A percentile compares a stretch with the other conserved stretches of the same genome.
Evolutionary conservation across 768 basidiomycete genomes (phyloP).

Genomic region (Artomyces pyxidatus): DNA sequence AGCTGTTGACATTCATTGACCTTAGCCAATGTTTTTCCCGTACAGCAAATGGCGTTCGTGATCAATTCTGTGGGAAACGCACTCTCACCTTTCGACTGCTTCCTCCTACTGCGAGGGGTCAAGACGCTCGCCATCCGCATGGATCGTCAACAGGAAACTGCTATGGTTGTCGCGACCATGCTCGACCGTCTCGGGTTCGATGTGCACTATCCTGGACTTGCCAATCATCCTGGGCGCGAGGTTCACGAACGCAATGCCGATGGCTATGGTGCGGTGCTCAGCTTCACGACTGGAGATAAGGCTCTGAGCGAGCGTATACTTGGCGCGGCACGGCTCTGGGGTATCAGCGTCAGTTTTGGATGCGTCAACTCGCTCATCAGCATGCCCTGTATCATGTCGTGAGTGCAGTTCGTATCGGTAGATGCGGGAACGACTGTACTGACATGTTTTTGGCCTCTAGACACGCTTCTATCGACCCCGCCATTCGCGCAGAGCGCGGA

Average conservation of each 20-base stretch:
- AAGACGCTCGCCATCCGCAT: conserved; percentile 96
- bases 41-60: conserved; percentile 77
- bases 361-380: conserved; percentile 97
- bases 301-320: conserved; percentile 88
- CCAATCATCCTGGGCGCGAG: conserved; percentile 72
- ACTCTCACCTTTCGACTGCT: conserved; percentile 91
- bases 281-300: conserved; percentile 91
- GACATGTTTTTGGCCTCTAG: conserved; percentile 44
- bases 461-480: conserved; percentile 95
- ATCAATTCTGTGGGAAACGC: conserved; percentile 95
- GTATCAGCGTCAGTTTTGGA: conserved; percentile 96
- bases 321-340: conserved; percentile 89
- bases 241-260: conserved; percentile 87
- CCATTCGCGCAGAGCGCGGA: conserved; percentile 90
- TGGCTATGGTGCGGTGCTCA: conserved; percentile 89
- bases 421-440: conserved; percentile 3
- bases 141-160: conserved; percentile 84
- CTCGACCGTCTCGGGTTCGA: conserved; percentile 79
- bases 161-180: conserved; percentile 80
- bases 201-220: conserved; percentile 88
- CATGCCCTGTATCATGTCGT: conserved; percentile 99
- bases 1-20: not conserved
- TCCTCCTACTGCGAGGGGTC: conserved; percentile 89
- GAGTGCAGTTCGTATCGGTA: conserved; percentile 30
- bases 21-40: not conserved